Evolutionary conservation across 1,284 basidiomycete species (phyloP).

Genomic region (Leccinum angustisporum): DNA sequence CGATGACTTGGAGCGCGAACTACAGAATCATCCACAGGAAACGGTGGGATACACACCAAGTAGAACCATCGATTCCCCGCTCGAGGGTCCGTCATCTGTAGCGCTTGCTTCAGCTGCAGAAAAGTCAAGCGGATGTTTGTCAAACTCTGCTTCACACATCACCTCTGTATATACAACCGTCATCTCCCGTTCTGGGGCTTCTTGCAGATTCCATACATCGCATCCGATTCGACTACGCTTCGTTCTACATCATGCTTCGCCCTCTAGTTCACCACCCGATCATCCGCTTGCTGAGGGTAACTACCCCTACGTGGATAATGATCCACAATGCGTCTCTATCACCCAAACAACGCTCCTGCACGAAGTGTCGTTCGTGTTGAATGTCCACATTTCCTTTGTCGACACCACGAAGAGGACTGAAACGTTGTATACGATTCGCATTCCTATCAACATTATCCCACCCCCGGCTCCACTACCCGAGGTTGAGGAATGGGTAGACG

Average conservation of each 20-base stretch:
- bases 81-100: conserved; percentile 33
- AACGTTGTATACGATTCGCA: conserved; percentile 54
- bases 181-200: conserved; percentile 72
- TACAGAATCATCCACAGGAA: conserved; percentile 28
- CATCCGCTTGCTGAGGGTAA: conserved; percentile 44
- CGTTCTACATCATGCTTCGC: conserved; percentile 59
- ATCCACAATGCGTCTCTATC: conserved; percentile 68
- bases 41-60: conserved; percentile 10
- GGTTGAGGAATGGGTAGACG: conserved; percentile 64
- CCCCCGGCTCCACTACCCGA: conserved; percentile 73
- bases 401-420: conserved; percentile 65
- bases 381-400: conserved; percentile 69
- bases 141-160: conserved; percentile 38
- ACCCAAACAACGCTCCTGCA: conserved; percentile 75
- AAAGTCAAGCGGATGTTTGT: conserved; percentile 36
- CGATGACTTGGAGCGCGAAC: conserved; percentile 35
- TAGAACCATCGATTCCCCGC: conserved; percentile 6
- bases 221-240: conserved; percentile 68
- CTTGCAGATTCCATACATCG: conserved; percentile 75
- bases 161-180: conserved; percentile 45
- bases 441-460: conserved; percentile 70
- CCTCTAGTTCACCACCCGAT: conserved; percentile 53
- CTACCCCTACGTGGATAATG: conserved; percentile 47
- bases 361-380: conserved; percentile 63
- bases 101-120: conserved; percentile 24